A percentile compares a stretch with the other conserved stretches of the same genome.
phyloP scores from a whole-genome alignment of 371 early-diverging fungal species.

The Rhizopus microsporus region DNA sequence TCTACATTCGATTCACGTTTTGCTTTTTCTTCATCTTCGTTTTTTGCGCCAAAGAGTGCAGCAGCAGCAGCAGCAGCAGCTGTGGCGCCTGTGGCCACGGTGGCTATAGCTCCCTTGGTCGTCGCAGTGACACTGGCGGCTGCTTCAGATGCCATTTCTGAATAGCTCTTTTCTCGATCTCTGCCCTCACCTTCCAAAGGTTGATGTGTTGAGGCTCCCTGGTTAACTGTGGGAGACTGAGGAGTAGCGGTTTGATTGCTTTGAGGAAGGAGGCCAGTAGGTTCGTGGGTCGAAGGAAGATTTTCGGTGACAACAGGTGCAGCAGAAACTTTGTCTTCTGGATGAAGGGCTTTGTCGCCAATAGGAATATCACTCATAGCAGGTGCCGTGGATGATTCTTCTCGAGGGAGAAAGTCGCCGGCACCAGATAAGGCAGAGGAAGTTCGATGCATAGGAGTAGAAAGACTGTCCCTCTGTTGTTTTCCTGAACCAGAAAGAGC shows the following conservation, averaged over 20 bases:
- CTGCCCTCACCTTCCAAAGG: conserved; percentile 1
- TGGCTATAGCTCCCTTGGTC: neutral
- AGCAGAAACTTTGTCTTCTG: neutral
- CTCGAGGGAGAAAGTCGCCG: neutral
- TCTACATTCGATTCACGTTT: neutral
- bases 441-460: too few relatives aligned
- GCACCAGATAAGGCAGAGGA: neutral
- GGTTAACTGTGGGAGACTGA: neutral
- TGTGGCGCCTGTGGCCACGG: conserved; percentile 3
- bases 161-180: conserved; percentile 1
- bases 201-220: neutral
- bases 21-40: neutral
- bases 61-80: conserved; percentile 14
- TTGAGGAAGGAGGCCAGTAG: neutral
- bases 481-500: conserved; percentile 1
- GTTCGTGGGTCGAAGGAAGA: neutral
- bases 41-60: conserved; percentile 11
- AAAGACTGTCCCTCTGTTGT: too few relatives aligned
- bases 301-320: neutral
- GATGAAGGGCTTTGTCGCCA: neutral
- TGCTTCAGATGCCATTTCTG: conserved; percentile 12
- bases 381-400: neutral
- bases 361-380: conserved; percentile 10
- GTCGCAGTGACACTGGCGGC: conserved; percentile 8
- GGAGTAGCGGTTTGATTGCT: neutral